Evolutionary conservation across 768 basidiomycete genomes (phyloP).

Genomic region (Pseudohyphozyma bogoriensis): DNA sequence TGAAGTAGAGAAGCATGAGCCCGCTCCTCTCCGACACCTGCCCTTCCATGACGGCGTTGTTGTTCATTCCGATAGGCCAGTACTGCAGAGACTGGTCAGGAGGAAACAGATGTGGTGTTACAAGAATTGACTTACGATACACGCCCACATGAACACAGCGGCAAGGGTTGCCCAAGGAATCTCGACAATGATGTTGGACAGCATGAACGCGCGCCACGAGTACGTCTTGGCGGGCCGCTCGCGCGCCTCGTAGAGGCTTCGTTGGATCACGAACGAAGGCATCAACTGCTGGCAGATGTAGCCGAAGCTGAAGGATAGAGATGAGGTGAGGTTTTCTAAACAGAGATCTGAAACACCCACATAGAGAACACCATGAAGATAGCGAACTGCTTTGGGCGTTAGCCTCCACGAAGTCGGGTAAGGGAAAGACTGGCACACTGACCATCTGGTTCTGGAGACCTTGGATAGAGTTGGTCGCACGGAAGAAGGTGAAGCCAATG

Average conservation of each 20-base stretch:
- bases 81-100: background rate
- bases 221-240: constrained; percentile 78
- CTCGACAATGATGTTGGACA: constrained; percentile 69
- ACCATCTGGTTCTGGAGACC: constrained; percentile 20
- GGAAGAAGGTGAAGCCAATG: constrained; percentile 23
- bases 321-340: background rate
- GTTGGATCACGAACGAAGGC: constrained; percentile 66
- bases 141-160: constrained; percentile 62
- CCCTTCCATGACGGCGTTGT: too few relatives aligned
- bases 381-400: too few relatives aligned
- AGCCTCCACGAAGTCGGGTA: too few relatives aligned
- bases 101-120: background rate
- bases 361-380: background rate
- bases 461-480: background rate
- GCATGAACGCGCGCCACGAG: constrained; percentile 70
- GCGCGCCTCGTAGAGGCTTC: constrained; percentile 11
- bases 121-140: background rate
- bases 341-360: background rate
- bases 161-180: constrained; percentile 61
- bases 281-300: constrained; percentile 67
- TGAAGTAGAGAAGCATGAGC: constrained; percentile 21
- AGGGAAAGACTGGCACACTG: too few relatives aligned
- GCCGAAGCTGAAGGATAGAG: constrained; percentile 31
- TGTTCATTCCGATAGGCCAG: constrained; percentile 31
- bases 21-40: too few relatives aligned